A percentile compares a stretch with the other conserved stretches of the same genome.
Evolutionary conservation across 805 yeast genomes (phyloP).

Genomic region (Hermanozyma aechmeae): DNA sequence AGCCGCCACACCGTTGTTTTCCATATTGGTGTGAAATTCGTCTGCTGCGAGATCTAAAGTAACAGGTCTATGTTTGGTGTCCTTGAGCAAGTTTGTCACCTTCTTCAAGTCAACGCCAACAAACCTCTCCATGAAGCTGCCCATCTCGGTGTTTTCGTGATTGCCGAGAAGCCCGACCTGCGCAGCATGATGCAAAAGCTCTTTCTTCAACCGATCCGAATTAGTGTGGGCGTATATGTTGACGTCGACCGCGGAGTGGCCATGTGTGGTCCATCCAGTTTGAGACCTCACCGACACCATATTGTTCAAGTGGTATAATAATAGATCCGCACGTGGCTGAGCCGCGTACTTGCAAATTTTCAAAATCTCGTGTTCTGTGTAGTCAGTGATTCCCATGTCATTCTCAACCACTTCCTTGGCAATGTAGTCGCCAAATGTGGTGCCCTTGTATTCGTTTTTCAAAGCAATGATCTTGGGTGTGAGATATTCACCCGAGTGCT

Average conservation of each 20-base stretch:
- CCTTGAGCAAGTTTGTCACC: slow-evolving; percentile 41
- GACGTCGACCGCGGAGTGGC: slow-evolving; percentile 94
- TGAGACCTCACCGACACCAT: slow-evolving; percentile 77
- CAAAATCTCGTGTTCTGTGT: slow-evolving; percentile 40
- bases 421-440: slow-evolving; percentile 16
- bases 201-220: slow-evolving; percentile 31
- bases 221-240: slow-evolving; percentile 79
- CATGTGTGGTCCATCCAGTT: slow-evolving; percentile 95
- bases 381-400: slow-evolving; percentile 61
- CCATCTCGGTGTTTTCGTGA: slow-evolving; percentile 82
- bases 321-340: slow-evolving; percentile 2
- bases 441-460: slow-evolving; percentile 10
- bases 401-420: slow-evolving; percentile 43
- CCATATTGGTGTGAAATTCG: no score
- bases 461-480: slow-evolving; percentile 34
- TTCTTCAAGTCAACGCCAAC: slow-evolving; percentile 38
- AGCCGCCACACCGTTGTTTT: no score
- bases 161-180: slow-evolving; percentile 55
- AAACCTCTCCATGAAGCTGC: slow-evolving; percentile 55
- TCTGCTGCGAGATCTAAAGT: no score
- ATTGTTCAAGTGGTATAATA: slow-evolving; percentile 50
- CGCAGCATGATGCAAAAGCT: slow-evolving; percentile 19
- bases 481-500: slow-evolving; percentile 71
- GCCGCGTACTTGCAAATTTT: slow-evolving; percentile 9
- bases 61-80: slow-evolving; percentile 46